A percentile compares a stretch with the other conserved stretches of the same genome.
Evolutionary conservation across 106 monocot genomes (phyloP).

Genomic region (Apostasia shenzhenica): DNA sequence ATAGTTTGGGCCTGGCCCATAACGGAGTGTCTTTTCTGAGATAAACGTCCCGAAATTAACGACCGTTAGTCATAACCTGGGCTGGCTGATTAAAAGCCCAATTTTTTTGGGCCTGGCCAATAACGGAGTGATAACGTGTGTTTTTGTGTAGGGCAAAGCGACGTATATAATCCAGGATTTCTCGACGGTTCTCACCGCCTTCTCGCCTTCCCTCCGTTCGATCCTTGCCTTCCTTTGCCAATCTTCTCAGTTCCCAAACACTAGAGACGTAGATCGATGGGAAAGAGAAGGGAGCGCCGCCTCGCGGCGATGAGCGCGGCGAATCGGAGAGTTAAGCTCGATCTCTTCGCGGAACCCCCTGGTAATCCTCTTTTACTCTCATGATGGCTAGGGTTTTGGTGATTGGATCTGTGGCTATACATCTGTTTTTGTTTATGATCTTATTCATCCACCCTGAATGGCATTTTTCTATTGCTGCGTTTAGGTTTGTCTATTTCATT

Average conservation of each 20-base stretch:
- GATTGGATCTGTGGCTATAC: not conserved
- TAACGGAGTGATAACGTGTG: too few species aligned
- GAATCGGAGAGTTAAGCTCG: slow-evolving; percentile 86
- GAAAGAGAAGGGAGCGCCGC: slow-evolving; percentile 93
- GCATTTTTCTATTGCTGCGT: too few species aligned
- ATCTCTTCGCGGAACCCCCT: slow-evolving; percentile 87
- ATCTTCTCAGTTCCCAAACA: not conserved
- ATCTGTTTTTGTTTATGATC: too few species aligned
- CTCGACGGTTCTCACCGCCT: not conserved
- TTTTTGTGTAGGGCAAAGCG: too few species aligned
- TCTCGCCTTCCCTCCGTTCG: not conserved
- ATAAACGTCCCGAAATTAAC: too few species aligned
- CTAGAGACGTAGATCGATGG: slow-evolving; percentile 37
- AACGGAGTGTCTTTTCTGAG: too few species aligned
- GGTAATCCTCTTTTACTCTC: slow-evolving; percentile 25
- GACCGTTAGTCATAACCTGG: too few species aligned
- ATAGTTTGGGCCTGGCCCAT: too few species aligned
- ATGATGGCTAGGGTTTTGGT: not conserved
- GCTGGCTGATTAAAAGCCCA: too few species aligned
- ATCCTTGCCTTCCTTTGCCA: not conserved
- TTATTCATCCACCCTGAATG: too few species aligned
- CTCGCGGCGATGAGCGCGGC: slow-evolving; percentile 65
- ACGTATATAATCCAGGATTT: not conserved
- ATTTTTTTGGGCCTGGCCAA: too few species aligned
- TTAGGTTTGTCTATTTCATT: too few species aligned